Evolutionary conservation across 164 flowering plant species (phyloP).

Genomic region (Aristolochia contorta): DNA sequence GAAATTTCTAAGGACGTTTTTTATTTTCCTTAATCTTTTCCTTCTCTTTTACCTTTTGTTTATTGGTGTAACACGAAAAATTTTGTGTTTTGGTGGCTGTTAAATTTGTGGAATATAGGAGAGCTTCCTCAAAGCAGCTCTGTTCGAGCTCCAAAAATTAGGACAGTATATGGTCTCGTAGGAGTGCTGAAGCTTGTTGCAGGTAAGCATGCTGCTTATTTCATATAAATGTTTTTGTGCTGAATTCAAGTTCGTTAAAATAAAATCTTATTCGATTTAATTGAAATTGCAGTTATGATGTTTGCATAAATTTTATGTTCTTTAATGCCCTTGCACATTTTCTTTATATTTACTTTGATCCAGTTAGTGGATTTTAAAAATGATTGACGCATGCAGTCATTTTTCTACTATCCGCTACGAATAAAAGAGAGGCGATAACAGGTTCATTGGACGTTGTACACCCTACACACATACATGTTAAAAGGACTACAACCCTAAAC

Average conservation of each 20-base stretch:
- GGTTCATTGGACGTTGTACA: not conserved
- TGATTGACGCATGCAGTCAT: too few relatives aligned
- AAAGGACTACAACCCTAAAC: too few relatives aligned
- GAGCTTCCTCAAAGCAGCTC: slow-evolving; percentile 48
- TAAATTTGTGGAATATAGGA: slow-evolving; percentile 23
- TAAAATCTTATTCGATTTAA: too few relatives aligned
- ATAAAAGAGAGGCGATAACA: not conserved
- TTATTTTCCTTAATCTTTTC: not conserved
- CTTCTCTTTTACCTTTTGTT: not conserved
- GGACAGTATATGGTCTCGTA: slow-evolving; percentile 68
- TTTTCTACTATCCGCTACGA: too few relatives aligned
- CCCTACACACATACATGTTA: too few relatives aligned
- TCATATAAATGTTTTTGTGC: too few relatives aligned
- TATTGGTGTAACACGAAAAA: not conserved
- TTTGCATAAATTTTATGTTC: too few relatives aligned
- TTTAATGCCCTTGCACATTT: too few relatives aligned
- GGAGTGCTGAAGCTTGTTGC: slow-evolving; percentile 86
- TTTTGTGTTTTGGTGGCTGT: not conserved
- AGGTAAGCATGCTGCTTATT: slow-evolving; percentile 26
- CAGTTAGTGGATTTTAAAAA: too few relatives aligned
- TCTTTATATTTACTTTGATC: too few relatives aligned
- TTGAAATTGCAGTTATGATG: too few relatives aligned
- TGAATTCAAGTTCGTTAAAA: too few relatives aligned
- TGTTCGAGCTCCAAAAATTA: slow-evolving; percentile 62
- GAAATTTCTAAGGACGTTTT: slow-evolving; percentile 6